phyloP scores from a whole-genome alignment of 139 green algal genomes.

The Coelastrella sp. region DNA sequence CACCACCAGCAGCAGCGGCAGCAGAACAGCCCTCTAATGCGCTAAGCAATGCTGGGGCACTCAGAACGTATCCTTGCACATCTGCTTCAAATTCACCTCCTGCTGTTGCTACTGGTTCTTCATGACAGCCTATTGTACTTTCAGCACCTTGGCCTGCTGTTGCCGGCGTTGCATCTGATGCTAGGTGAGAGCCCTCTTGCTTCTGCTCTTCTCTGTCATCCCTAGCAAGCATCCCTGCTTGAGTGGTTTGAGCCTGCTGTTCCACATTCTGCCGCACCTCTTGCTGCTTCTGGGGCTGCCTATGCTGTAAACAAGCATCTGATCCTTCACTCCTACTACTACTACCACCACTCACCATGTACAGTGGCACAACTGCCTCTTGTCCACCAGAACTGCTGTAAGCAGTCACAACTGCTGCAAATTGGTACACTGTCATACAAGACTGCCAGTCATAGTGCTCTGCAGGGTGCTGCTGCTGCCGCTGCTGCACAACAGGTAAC shows the following conservation, averaged over 20 bases:
- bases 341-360: background rate
- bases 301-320: background rate
- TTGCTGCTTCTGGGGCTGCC: conserved; percentile 2
- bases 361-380: background rate
- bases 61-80: conserved; percentile 6
- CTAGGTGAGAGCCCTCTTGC: too few relatives aligned
- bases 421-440: background rate
- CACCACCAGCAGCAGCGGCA: background rate
- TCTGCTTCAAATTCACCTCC: background rate
- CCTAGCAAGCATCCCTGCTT: too few relatives aligned
- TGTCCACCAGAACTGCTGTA: background rate
- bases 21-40: background rate
- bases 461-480: background rate
- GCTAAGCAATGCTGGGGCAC: background rate
- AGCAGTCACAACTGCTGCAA: background rate
- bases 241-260: too few relatives aligned
- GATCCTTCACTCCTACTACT: background rate
- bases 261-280: background rate
- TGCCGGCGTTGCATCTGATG: too few relatives aligned
- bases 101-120: too few relatives aligned
- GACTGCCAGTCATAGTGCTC: background rate
- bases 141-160: too few relatives aligned
- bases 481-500: background rate
- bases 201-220: too few relatives aligned
- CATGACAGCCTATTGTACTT: too few relatives aligned